Evolutionary conservation across 306 rosid genomes (phyloP).

Genomic region (Quercus ilex): DNA sequence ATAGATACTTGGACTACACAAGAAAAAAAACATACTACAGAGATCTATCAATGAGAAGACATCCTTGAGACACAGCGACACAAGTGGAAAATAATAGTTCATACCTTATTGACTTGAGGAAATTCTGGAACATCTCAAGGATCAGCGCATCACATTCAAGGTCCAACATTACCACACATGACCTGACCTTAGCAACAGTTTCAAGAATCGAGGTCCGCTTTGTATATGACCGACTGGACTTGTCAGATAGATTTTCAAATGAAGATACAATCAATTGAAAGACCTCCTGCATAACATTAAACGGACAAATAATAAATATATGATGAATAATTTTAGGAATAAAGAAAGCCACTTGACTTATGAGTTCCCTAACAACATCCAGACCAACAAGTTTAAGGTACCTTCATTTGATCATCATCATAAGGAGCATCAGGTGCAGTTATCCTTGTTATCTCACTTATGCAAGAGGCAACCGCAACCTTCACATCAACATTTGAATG

Average conservation of each 20-base stretch:
- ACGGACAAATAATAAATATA: not conserved
- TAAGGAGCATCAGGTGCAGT: conserved; percentile 98
- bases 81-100: not conserved
- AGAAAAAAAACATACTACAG: not conserved
- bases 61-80: not conserved
- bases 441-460: conserved; percentile 90
- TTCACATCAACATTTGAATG: conserved; percentile 75
- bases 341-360: not conserved
- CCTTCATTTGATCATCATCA: conserved; percentile 94
- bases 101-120: conserved; percentile 75
- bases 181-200: conserved; percentile 90
- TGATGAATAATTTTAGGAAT: not conserved
- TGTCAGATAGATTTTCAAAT: conserved; percentile 73
- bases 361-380: not conserved
- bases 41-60: not conserved
- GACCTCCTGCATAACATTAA: conserved; percentile 54
- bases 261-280: conserved; percentile 85
- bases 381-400: conserved; percentile 9
- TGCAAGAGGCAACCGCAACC: conserved; percentile 86
- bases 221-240: conserved; percentile 55
- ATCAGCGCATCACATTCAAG: conserved; percentile 86
- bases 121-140: conserved; percentile 86
- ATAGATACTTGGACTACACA: not conserved
- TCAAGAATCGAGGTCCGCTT: conserved; percentile 78
- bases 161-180: conserved; percentile 94